phyloP scores from a whole-genome alignment of 2,329 filamentous ascomycete species.

The Colletotrichum lentis region DNA sequence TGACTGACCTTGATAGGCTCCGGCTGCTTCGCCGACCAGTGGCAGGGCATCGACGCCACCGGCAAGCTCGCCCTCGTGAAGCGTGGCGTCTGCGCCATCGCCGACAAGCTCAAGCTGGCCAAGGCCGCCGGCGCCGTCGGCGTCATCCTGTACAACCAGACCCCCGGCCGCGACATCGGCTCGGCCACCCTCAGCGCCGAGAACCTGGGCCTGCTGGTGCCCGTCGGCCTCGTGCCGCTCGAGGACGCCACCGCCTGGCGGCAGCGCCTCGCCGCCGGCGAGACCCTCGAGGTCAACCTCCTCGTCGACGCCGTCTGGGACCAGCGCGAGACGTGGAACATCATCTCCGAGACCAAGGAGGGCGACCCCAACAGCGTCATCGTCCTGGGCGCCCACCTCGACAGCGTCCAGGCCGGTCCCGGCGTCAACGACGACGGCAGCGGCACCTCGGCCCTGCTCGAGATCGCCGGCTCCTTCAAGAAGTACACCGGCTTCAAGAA shows the following conservation, averaged over 20 bases:
- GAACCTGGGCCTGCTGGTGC: slow-evolving; percentile 48
- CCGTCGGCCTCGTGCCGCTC: slow-evolving; percentile 49
- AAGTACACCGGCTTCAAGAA: slow-evolving; percentile 52
- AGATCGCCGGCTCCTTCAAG: slow-evolving; percentile 50
- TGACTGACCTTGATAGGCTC: slow-evolving; percentile 43
- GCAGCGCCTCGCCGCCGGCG: slow-evolving; percentile 45
- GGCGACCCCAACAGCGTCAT: slow-evolving; percentile 54
- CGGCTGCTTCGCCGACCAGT: slow-evolving; percentile 54
- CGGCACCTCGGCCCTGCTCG: slow-evolving; percentile 50
- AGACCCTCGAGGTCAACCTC: slow-evolving; percentile 48
- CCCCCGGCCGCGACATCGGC: slow-evolving; percentile 52
- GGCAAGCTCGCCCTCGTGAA: slow-evolving; percentile 57
- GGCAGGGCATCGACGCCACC: slow-evolving; percentile 54
- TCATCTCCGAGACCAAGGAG: slow-evolving; percentile 54
- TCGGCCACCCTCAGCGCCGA: slow-evolving; percentile 62
- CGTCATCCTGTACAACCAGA: slow-evolving; percentile 70
- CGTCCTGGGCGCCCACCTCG: slow-evolving; percentile 54
- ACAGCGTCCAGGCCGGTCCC: slow-evolving; percentile 51
- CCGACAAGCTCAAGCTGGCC: slow-evolving; percentile 55
- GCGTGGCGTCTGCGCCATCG: slow-evolving; percentile 54
- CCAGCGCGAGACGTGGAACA: slow-evolving; percentile 50
- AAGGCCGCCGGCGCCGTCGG: slow-evolving; percentile 53
- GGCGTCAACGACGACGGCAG: slow-evolving; percentile 55
- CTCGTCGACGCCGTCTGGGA: slow-evolving; percentile 51
- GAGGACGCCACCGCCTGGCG: slow-evolving; percentile 51